Base-by-base conservation (phyloP, 495 filamentous ascomycete species). In the Penicillium argentinense region DNA sequence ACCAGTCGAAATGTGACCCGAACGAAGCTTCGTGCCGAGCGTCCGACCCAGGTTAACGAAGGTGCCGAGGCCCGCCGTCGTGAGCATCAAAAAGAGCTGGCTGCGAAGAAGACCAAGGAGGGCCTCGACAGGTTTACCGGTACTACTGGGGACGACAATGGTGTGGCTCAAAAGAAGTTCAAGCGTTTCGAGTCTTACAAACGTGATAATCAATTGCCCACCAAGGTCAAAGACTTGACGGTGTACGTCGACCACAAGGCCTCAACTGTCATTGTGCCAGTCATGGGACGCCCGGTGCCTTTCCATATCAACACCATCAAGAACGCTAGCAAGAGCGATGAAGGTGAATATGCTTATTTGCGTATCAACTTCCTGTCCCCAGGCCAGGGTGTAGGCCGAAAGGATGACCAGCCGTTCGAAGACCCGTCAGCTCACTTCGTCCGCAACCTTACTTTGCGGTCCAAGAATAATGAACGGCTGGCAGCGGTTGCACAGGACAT, bases 221-320 rank as follows among this genome's bases (percentile, higher is more conserved):
- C 77, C 8, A 82, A 81, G 67, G 84, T 95, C 51, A 83, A 84
- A 59, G 91, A 95, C 56, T 75, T 97, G 32, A 84, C 83, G 19
- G 86, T 99, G 39, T 81, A 95, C 29, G 87, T 97, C 26, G 95
- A 99, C 64, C 76, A 79, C 42, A 97, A 95, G 71, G 91, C 88
- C 51, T 81, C 82, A 40, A 97, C 92, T 9, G 78, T 99, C 28
- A 83, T 97, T 37, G 81, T 97, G 39, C 95, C 95, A 14, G 90
- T 99, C 51, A 97, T 97, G 88, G 95, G 95, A 38, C 80, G 95
- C 18, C 95, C 95, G 3, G 95, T 99, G 14, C 95, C 95, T 5
- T 97, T 97, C 74, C 95, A 99, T 62, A 96, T 97, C 64, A 92
- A 97, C 62, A 97, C 95, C 1, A 91, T 99, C 75, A 99, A 99